Conservation (phyloP, 495 filamentous ascomycete species). For the Evansstolkia leycettana region DNA sequence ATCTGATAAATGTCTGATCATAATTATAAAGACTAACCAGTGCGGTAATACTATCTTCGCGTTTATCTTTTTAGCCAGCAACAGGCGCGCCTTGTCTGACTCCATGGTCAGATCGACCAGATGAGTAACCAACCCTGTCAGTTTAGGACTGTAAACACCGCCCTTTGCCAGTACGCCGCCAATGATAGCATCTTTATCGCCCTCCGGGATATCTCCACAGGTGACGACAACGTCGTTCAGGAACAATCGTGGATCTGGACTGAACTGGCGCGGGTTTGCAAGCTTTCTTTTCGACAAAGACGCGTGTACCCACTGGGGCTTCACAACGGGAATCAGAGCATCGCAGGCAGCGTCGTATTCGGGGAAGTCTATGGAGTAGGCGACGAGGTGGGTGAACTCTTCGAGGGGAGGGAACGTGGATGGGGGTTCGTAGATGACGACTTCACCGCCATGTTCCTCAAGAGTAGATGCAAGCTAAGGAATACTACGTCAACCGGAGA, state of each 20-base stretch:
- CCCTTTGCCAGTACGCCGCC: slow-evolving; percentile 85
- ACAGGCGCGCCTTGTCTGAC: slow-evolving; percentile 55
- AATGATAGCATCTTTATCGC: slow-evolving; percentile 83
- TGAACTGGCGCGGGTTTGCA: slow-evolving; percentile 72
- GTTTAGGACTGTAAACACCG: slow-evolving; percentile 56
- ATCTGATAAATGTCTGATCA: not conserved
- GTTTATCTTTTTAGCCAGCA: slow-evolving; percentile 47
- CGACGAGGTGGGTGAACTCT: slow-evolving; percentile 70
- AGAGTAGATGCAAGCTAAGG: slow-evolving; percentile 24
- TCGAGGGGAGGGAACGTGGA: slow-evolving; percentile 38
- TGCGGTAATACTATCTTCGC: slow-evolving; percentile 88
- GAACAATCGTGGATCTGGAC: slow-evolving; percentile 81
- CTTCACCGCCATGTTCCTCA: slow-evolving; percentile 42
- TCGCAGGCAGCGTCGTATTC: slow-evolving; percentile 60
- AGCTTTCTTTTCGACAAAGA: slow-evolving; percentile 55
- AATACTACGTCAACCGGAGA: slow-evolving; percentile 1
- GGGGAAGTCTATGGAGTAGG: slow-evolving; percentile 76
- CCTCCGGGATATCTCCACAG: slow-evolving; percentile 70
- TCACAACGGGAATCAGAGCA: slow-evolving; percentile 73
- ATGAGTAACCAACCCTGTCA: slow-evolving; percentile 71
- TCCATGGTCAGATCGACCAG: slow-evolving; percentile 74
- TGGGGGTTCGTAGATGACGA: slow-evolving; percentile 29
- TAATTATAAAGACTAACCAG: slow-evolving; percentile 44
- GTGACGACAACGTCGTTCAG: slow-evolving; percentile 71
- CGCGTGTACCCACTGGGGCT: slow-evolving; percentile 62